Base-by-base conservation (phyloP, 805 yeast genomes). In the Candida berthetii region DNA sequence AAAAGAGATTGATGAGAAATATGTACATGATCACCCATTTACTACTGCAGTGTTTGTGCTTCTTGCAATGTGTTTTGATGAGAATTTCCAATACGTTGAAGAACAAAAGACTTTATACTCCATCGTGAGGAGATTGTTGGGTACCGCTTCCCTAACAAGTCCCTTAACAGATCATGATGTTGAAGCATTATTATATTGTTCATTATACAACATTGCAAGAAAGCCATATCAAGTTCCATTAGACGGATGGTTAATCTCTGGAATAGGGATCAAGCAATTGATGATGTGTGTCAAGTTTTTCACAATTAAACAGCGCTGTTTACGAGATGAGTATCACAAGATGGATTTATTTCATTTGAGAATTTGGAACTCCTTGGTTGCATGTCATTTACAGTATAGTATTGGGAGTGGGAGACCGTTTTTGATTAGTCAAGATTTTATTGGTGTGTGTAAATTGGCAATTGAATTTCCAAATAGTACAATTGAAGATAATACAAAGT, bases 101-200 rank as follows among this genome's bases (percentile, higher is more conserved):
- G 72, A 74, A 38, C 82, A 76, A 48, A 68, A 65, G 37, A 54
- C 59, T 16, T 48, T 78, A 28, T 73, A 74, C 45, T 62, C 68
- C 42, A 53, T 76, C n/a, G 75, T 78, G 0, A 71, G 72, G 35
- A 62, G 69, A 29, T 56, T 77, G n/a, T 48, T 76, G 9, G 72
- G 79, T 1, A 66, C 69, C 39, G 72, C 78, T 1, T 51, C 72
- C 20, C 67, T 72, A 50, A 70, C 77, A 4, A 72, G 69, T 35
- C 74, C 75, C n/a, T 54, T 78, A 25, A 73, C 73, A 4, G 81
- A 75, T 48, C 80, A 75, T 54, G 84, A 78, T 49, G 69, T 77
- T 29, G 85, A 78, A 50, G 82, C 81, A 0, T 68, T 78, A 8
- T 49, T 78, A 22, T 78, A 78, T 49, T 65, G 78, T 39, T 68